Evolutionary conservation across 2,329 filamentous ascomycete genomes (phyloP), one percentile per base, ranked within the genome.

Genomic region (Paraphaeosphaeria sporulosa): DNA sequence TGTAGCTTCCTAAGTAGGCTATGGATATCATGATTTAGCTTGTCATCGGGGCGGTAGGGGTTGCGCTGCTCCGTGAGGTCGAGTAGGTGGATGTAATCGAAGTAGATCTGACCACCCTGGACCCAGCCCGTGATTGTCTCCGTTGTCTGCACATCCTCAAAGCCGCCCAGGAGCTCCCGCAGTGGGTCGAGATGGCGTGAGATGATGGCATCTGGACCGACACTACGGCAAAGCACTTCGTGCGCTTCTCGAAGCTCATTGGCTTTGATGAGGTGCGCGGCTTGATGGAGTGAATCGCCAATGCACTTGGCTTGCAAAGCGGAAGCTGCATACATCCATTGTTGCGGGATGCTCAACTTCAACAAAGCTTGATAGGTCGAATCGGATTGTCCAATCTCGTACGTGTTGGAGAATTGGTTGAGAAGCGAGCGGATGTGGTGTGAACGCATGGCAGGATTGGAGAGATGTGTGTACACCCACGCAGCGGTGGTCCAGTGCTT

Each of bases 301-400:
- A 89, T 87, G 59, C 89, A 89, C 62, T 91, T 90, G 78, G 93
- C 93, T 77, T 90, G 90, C 15, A 94, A 83, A 13, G 94, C 94
- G 73, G 94, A 92, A 19, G 95, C 92, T 61, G 92, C 87, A 88
- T 92, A 96, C 53, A 98, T 84, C 93, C 94, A 96, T 3, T 85
- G 77, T 1, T 84, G 78, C 0, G 94, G 93, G 44, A 98, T 86
- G 64, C 87, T 86, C 55, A 94, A 86, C 34, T 86, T 87, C 0
- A 85, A 85, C 23, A 95, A 81, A 15, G 85, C 84, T 12, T 78
- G 80, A 76, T 89, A 92, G 55, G 79, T 84, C 17, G 79, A 73
- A 63, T 85, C 83, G 9, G 83, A 81, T 52, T 89, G 84, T 3
- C 84, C 81, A 8, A 89, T 86, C 10, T 79, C 78, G 54, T 96